Conservation (phyloP, 768 basidiomycete species). For the Kockovaella imperatae region DNA sequence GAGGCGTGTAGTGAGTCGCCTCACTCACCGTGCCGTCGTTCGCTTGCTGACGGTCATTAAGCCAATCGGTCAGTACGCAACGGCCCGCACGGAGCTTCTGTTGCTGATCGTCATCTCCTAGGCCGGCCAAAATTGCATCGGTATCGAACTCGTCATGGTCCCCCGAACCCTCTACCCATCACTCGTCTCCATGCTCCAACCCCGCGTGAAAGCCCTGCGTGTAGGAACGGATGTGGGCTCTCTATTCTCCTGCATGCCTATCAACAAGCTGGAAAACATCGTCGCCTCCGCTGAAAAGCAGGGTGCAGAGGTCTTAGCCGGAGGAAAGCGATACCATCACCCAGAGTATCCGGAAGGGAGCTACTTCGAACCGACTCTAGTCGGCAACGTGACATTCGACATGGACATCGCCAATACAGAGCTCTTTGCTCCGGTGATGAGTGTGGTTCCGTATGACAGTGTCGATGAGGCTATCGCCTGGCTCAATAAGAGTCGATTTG, state of each 20-base stretch:
- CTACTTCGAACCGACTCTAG: conserved; percentile 80
- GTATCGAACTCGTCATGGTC: conserved; percentile 86
- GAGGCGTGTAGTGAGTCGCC: conserved; percentile 72
- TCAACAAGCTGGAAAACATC: conserved; percentile 62
- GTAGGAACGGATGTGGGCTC: conserved; percentile 72
- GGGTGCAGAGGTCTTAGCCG: conserved; percentile 59
- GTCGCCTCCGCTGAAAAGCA: conserved; percentile 59
- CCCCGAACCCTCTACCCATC: conserved; percentile 69
- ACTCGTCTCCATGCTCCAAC: conserved; percentile 56
- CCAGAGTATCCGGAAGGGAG: conserved; percentile 62
- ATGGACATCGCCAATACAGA: conserved; percentile 76
- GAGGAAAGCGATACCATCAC: conserved; percentile 62
- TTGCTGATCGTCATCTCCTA: neutral
- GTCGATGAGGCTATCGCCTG: conserved; percentile 78
- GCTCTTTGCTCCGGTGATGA: conserved; percentile 88
- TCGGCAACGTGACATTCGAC: conserved; percentile 63
- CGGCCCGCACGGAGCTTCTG: neutral
- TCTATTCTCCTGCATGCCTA: conserved; percentile 71
- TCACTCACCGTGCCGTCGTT: neutral
- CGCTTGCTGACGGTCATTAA: neutral
- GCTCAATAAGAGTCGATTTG: conserved; percentile 80
- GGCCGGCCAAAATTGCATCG: conserved; percentile 90
- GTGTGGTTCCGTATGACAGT: conserved; percentile 74
- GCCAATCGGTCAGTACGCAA: conserved; percentile 27
- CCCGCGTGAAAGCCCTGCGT: conserved; percentile 60